phyloP scores from a whole-genome alignment of 2,329 filamentous ascomycete species.

The Xylariaceae sp. region DNA sequence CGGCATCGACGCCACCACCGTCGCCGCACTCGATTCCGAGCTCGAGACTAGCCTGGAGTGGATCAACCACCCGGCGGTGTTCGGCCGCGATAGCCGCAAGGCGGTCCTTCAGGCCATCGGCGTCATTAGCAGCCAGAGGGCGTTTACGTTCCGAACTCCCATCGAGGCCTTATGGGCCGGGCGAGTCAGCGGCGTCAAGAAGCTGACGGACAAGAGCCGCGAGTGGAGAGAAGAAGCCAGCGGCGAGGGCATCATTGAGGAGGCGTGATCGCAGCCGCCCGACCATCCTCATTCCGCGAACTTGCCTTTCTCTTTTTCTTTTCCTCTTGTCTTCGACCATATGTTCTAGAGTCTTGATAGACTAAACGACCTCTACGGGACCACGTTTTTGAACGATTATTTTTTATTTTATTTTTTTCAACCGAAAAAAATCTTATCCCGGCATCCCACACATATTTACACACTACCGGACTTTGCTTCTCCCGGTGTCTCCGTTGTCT shows the following conservation, averaged over 20 bases:
- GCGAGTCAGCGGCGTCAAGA: slow-evolving; percentile 78
- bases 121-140: slow-evolving; percentile 91
- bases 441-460: not conserved
- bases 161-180: slow-evolving; percentile 89
- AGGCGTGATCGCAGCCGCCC: slow-evolving; percentile 46
- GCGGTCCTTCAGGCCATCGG: slow-evolving; percentile 95
- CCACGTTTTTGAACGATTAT: slow-evolving; percentile 27
- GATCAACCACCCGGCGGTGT: slow-evolving; percentile 96
- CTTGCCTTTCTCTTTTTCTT: not conserved
- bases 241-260: slow-evolving; percentile 69
- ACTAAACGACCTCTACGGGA: slow-evolving; percentile 27
- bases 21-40: slow-evolving; percentile 86
- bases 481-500: slow-evolving; percentile 3
- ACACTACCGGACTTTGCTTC: not conserved
- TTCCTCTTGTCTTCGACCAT: slow-evolving; percentile 9
- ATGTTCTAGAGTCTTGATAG: slow-evolving; percentile 22
- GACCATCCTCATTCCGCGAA: not conserved
- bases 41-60: slow-evolving; percentile 90
- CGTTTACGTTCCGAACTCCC: slow-evolving; percentile 88
- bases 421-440: not conserved
- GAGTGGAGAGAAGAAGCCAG: slow-evolving; percentile 90
- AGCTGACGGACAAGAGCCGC: slow-evolving; percentile 78
- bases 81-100: slow-evolving; percentile 91
- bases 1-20: slow-evolving; percentile 82
- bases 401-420: slow-evolving; percentile 15